These are phyloP conservation scores for Pseudogymnoascus sp. DNA, from an alignment of 2,329 filamentous ascomycete species.

Conservation along the genomic window DNA sequence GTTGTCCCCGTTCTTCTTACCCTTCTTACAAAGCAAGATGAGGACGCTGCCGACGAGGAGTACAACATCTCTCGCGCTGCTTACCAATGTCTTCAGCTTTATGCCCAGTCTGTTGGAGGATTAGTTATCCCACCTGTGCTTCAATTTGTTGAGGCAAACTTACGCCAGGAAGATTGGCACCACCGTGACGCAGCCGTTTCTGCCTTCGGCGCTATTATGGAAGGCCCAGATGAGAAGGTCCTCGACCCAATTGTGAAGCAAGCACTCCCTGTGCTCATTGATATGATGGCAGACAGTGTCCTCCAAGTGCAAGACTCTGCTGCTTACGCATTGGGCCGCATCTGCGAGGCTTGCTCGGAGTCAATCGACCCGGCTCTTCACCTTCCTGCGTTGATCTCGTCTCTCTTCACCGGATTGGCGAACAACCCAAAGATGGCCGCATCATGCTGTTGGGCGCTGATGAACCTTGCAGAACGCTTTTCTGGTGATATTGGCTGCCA, in stretches of 20 bases:
- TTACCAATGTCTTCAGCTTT: slow-evolving; percentile 94
- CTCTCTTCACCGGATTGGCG: slow-evolving; percentile 81
- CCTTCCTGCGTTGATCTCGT: slow-evolving; percentile 74
- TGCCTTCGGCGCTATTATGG: slow-evolving; percentile 97
- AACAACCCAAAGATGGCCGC: slow-evolving; percentile 94
- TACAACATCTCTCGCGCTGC: slow-evolving; percentile 94
- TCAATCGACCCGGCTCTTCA: slow-evolving; percentile 80
- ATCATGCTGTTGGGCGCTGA: slow-evolving; percentile 97
- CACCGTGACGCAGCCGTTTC: slow-evolving; percentile 91
- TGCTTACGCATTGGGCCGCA: slow-evolving; percentile 89
- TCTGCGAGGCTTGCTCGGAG: slow-evolving; percentile 87
- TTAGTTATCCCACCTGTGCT: slow-evolving; percentile 82
- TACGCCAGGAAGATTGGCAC: slow-evolving; percentile 90
- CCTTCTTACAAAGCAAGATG: slow-evolving; percentile 92
- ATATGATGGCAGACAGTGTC: slow-evolving; percentile 80
- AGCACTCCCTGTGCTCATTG: slow-evolving; percentile 82
- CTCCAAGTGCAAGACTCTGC: slow-evolving; percentile 93
- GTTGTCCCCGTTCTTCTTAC: slow-evolving; percentile 86
- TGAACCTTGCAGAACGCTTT: slow-evolving; percentile 96
- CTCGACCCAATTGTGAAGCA: slow-evolving; percentile 93
- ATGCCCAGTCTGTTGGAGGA: slow-evolving; percentile 81
- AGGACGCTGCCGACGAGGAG: slow-evolving; percentile 92
- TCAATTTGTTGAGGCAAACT: slow-evolving; percentile 81
- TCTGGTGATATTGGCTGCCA: slow-evolving; percentile 71
- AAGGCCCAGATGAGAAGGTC: slow-evolving; percentile 87